Percentiles rank a stretch among this genome's conserved stretches.
Evolutionary conservation across 495 filamentous ascomycete species (phyloP).

Genomic region (Bacidia gigantensis): DNA sequence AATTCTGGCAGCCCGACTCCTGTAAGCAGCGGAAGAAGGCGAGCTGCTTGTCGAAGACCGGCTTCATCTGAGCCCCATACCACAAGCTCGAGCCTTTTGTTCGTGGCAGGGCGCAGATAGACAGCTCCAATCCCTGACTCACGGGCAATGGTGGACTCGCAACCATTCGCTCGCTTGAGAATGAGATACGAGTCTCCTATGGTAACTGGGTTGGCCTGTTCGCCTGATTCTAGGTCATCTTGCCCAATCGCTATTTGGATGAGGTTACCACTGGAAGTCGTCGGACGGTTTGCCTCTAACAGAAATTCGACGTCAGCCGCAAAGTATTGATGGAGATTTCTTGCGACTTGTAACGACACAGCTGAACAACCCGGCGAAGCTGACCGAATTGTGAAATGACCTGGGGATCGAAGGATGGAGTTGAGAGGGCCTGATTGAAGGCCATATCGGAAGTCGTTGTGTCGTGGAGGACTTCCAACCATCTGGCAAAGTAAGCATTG

Average conservation of each 20-base stretch:
- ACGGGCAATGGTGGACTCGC: conserved; percentile 12
- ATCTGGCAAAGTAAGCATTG: conserved; percentile 3
- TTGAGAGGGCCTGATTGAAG: conserved; percentile 34
- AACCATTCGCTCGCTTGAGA: conserved; percentile 6
- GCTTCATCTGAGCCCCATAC: conserved; percentile 38
- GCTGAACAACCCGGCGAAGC: conserved; percentile 18
- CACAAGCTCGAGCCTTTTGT: conserved; percentile 37
- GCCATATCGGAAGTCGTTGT: conserved; percentile 1
- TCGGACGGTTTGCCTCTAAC: background rate
- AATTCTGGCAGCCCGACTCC: conserved; percentile 48
- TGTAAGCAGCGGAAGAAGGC: conserved; percentile 42
- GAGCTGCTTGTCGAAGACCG: conserved; percentile 36
- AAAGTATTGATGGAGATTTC: conserved; percentile 47
- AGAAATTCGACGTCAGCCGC: conserved; percentile 38
- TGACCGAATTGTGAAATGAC: conserved; percentile 31
- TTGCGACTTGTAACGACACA: conserved; percentile 40
- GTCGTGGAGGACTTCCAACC: background rate
- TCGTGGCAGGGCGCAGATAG: conserved; percentile 33
- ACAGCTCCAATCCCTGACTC: conserved; percentile 31
- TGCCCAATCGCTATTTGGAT: conserved; percentile 21
- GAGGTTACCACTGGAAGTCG: conserved; percentile 20
- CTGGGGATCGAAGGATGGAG: conserved; percentile 34
- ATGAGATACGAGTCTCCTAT: background rate
- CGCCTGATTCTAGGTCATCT: background rate
- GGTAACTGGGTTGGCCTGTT: background rate